Conservation (phyloP, 805 yeast genomes). For the Debaryomyces castellii region DNA sequence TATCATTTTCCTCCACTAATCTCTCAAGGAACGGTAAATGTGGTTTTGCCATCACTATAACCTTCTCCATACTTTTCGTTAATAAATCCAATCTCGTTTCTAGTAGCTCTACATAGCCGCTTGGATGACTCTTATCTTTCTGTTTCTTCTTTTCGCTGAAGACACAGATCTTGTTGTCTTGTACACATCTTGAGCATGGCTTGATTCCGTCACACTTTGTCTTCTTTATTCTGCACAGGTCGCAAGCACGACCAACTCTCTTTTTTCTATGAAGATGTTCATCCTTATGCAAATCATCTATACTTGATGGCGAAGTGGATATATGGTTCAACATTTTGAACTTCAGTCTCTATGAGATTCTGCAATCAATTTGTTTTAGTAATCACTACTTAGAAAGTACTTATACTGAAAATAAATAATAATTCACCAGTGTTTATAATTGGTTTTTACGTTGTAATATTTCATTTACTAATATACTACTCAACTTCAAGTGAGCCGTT, state of each 20-base stretch:
- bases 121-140: conserved; percentile 56
- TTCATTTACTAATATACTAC: neutral
- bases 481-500: neutral
- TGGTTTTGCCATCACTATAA: conserved; percentile 27
- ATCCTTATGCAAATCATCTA: neutral
- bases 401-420: neutral
- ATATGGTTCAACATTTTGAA: neutral
- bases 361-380: neutral
- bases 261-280: conserved; percentile 41
- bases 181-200: conserved; percentile 56
- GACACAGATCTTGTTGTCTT: conserved; percentile 58
- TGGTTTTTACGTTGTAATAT: neutral
- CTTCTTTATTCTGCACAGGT: conserved; percentile 60
- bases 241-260: conserved; percentile 66
- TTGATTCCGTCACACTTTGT: conserved; percentile 64
- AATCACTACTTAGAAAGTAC: neutral
- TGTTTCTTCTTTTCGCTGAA: conserved; percentile 55
- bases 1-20: conserved; percentile 11
- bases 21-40: conserved; percentile 28
- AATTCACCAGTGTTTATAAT: neutral
- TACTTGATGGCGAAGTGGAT: conserved; percentile 6
- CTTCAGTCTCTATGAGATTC: neutral
- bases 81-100: conserved; percentile 57
- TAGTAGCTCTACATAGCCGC: conserved; percentile 61
- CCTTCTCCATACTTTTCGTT: conserved; percentile 48